Evolutionary conservation across 208 protist genomes (phyloP), one percentile per base, ranked within the genome.

Genomic region (Crithidia bombi): DNA sequence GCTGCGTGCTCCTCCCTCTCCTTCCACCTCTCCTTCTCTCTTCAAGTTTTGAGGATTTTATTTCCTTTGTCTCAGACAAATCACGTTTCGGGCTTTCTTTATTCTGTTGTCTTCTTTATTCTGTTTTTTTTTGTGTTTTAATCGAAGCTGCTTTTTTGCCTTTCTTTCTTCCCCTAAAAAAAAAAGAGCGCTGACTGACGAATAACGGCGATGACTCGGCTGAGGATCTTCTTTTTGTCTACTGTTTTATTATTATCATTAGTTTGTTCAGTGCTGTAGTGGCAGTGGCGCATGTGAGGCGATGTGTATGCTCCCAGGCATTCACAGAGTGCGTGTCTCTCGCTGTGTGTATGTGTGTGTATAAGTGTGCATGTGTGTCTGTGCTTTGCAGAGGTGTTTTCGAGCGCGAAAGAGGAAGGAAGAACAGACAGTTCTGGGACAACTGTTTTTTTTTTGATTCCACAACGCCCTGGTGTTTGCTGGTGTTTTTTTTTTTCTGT

Each of bases 171-270:
- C 30, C 21, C n/a, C n/a, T n/a, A 32, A 52, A 28, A 23, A 30
- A 6, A 30, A 54, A 39, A 43, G 36, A 61, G 35, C 47, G 3
- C 35, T 63, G 39, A 50, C 57, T 63, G 57, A 50, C 17, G 39
- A 50, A 5, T 23, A 44, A 19, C 14, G 5, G 36, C 3, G 21
- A 47, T 38, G 21, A 33, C 39, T 21, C 39, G 57, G 15, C 33
- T 36, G 57, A 63, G 57, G 36, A 36, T 63, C 57, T 25, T 63
- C 50, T 36, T 63, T n/a, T 63, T 63, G 10, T 50, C 10, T 23
- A 5, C 26, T 57, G 3, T 39, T 62, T 50, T 50, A 51, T 33
- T 36, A 19, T 46, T 23, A 55, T 36, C 23, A 55, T 23, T 36
- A 36, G 12, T n/a, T n/a, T n/a, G n/a, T n/a, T n/a, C n/a, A n/a